Evolutionary conservation across 768 basidiomycete genomes (phyloP), one percentile per base, ranked within the genome.

Genomic region (Collybiopsis luxurians): DNA sequence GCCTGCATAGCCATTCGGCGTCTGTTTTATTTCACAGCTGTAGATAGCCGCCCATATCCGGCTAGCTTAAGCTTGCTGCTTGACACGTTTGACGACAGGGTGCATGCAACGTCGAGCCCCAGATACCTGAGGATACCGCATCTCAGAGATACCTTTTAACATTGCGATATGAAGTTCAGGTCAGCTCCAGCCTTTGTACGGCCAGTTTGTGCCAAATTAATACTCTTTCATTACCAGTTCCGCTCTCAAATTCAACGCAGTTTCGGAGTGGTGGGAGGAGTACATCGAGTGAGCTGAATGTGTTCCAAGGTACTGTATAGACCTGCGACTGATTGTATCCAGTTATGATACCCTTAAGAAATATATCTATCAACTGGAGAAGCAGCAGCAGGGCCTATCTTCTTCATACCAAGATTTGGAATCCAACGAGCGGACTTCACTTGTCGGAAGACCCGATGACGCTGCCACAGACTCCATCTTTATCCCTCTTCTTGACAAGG

Each of bases 201-300:
- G 6, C 30, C 17, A 38, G 17, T 45, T 44, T 39, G 17, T 23
- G 34, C 3, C 13, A 48, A 13, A 5, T 23, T 46, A 17, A 46
- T 1, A 17, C n/a, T 31, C 28, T 34, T 39, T 13, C 27, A 30
- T 48, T 34, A 58, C 55, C 54, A 91, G 89, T 64, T 90, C 89
- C 30, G 89, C 91, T 9, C 80, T 95, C 65, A 91, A 92, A 69
- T 95, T 95, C 73, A 95, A 95, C 63, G 90, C 92, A 2, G 89
- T 94, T 24, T 78, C 92, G 0, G 92, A 95, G 50, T 95, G 92
- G 92, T 90, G 89, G 87, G 90, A 92, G 59, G 87, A 93, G 49
- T 95, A 95, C 67, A 91, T 95, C 44, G 83, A 88, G 86, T 93
- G 64, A 59, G 89, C 81, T n/a, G 13, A 42, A 9, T 13, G 36